phyloP scores from a whole-genome alignment of 768 basidiomycete species.

The Erythrobasidium yunnanense region DNA sequence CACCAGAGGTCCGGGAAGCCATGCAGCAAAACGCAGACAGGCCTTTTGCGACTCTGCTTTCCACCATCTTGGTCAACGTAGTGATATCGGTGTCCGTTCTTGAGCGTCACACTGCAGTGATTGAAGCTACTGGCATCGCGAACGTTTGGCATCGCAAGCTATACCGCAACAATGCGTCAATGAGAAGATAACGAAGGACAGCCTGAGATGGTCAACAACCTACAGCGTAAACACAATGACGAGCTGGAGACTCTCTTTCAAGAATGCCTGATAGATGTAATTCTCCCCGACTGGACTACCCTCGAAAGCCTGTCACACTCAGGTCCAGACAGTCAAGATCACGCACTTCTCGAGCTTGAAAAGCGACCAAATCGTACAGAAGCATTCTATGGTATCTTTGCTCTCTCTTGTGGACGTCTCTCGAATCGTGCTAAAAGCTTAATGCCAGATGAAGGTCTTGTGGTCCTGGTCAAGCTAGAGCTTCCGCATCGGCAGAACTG shows the following conservation, averaged over 20 bases:
- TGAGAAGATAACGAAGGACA: not conserved
- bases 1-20: conserved; percentile 25
- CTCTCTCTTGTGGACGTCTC: not conserved
- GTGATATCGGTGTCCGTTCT: conserved; percentile 12
- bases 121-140: not conserved
- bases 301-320: not conserved
- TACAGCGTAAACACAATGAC: no score
- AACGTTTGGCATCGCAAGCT: not conserved
- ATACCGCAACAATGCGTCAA: no score
- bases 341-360: no score
- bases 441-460: not conserved
- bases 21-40: conserved; percentile 12
- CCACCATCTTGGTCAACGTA: not conserved
- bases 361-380: no score
- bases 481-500: not conserved
- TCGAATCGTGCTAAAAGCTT: not conserved
- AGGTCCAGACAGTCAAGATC: no score
- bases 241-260: no score
- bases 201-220: not conserved
- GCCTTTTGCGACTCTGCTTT: not conserved
- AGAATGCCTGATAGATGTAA: not conserved
- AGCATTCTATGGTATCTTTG: no score
- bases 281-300: no score
- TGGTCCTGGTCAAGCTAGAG: not conserved
- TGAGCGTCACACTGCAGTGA: not conserved